Conservation (phyloP, 1,139 yeast species). For the Candida dubliniensis region DNA sequence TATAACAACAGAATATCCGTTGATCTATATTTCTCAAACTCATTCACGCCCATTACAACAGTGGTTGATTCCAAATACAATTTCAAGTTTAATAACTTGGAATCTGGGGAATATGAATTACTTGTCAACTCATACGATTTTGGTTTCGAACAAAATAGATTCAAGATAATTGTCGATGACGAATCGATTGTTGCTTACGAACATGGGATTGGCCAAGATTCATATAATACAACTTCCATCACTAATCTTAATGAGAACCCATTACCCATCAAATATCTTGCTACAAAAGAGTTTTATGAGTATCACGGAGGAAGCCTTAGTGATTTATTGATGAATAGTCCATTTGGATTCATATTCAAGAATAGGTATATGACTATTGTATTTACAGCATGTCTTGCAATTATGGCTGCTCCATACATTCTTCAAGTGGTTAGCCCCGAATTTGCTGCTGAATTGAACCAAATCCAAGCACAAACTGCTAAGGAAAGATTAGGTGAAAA, state of each 20-base stretch:
- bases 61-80: conserved; percentile 27
- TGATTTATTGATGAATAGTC: conserved; percentile 41
- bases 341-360: conserved; percentile 44
- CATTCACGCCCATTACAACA: conserved; percentile 14
- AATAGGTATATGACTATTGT: conserved; percentile 37
- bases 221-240: conserved; percentile 21
- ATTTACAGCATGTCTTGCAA: conserved; percentile 29
- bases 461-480: conserved; percentile 20
- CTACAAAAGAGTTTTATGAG: conserved; percentile 36
- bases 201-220: conserved; percentile 20
- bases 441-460: conserved; percentile 35
- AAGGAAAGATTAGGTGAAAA: conserved; percentile 10
- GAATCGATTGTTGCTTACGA: conserved; percentile 22
- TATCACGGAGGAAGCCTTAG: conserved; percentile 30
- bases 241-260: conserved; percentile 21
- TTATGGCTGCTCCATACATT: conserved; percentile 37
- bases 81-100: conserved; percentile 27
- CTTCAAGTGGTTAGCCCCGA: conserved; percentile 38
- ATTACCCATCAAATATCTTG: conserved; percentile 23
- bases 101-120: conserved; percentile 37
- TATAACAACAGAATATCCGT: conserved; percentile 36
- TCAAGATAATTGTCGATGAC: conserved; percentile 25
- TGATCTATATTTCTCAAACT: conserved; percentile 20
- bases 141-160: conserved; percentile 26
- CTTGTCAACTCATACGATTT: conserved; percentile 40